Percentiles rank a stretch among this genome's conserved stretches.
Conservation (phyloP, 768 basidiomycete species). For the Russula abietina region DNA sequence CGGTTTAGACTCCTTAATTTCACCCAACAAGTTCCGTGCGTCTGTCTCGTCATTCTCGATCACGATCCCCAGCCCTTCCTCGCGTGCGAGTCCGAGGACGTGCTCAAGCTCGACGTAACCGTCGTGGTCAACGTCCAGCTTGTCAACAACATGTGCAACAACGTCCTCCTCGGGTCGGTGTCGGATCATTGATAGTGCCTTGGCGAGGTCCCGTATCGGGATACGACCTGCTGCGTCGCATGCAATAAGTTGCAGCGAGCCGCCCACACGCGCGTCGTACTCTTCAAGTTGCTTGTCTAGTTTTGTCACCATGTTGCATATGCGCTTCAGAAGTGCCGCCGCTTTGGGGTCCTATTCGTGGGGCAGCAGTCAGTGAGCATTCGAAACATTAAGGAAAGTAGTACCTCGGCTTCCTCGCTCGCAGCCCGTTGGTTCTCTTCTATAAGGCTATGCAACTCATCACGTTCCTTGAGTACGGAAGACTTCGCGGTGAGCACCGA, state of each 20-base stretch:
- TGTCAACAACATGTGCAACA: conserved; percentile 80
- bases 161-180: conserved; percentile 89
- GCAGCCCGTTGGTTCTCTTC: conserved; percentile 88
- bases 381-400: conserved; percentile 10
- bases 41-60: conserved; percentile 82
- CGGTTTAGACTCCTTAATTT: conserved; percentile 70
- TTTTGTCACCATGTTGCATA: conserved; percentile 92
- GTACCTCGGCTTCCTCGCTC: conserved; percentile 46
- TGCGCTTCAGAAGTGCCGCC: conserved; percentile 89
- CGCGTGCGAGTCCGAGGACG: conserved; percentile 79
- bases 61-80: conserved; percentile 78
- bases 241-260: conserved; percentile 79
- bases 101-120: conserved; percentile 95
- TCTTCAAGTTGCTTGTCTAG: conserved; percentile 88
- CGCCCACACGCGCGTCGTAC: conserved; percentile 85
- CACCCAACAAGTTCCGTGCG: conserved; percentile 72
- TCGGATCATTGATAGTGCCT: conserved; percentile 88
- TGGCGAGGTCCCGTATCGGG: conserved; percentile 80
- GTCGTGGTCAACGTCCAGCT: conserved; percentile 93
- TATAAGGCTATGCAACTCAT: conserved; percentile 87
- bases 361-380: conserved; percentile 5
- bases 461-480: conserved; percentile 91
- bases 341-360: conserved; percentile 62
- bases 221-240: conserved; percentile 85
- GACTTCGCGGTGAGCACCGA: conserved; percentile 89